Evolutionary conservation across 73 alveolate genomes (phyloP).

Genomic region (Uronychia setigera): DNA sequence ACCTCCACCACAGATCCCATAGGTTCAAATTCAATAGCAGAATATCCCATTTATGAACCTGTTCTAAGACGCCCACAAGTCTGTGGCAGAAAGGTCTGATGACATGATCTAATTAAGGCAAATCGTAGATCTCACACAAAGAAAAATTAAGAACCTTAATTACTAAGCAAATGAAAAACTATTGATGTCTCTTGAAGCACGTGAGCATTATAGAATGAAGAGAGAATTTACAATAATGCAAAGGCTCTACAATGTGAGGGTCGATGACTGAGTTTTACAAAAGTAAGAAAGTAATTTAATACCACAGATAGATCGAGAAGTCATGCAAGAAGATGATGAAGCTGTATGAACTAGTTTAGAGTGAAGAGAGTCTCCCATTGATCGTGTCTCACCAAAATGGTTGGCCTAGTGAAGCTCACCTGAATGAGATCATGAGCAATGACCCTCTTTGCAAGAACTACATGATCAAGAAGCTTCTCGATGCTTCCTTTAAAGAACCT

Average conservation of each 20-base stretch:
- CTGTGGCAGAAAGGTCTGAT: neutral
- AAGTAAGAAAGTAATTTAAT: neutral
- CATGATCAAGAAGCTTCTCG: neutral
- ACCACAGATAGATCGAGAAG: neutral
- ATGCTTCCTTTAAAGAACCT: neutral
- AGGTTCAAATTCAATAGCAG: neutral
- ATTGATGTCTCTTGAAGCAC: neutral
- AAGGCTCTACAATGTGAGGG: neutral
- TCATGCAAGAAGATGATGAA: neutral
- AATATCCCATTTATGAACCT: neutral
- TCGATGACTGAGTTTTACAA: neutral
- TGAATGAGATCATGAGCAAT: neutral
- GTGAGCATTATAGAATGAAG: neutral
- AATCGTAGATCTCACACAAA: neutral
- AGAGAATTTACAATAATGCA: neutral
- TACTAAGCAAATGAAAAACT: neutral
- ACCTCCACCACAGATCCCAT: neutral
- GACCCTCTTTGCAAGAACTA: neutral
- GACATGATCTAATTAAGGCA: neutral
- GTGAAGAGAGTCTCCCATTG: neutral
- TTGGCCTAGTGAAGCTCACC: neutral
- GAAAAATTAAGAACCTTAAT: neutral
- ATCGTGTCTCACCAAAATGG: neutral
- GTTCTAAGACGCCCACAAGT: neutral
- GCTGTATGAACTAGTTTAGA: neutral